A percentile compares a stretch with the other conserved stretches of the same genome.
phyloP scores from a whole-genome alignment of 306 rosid genomes.

The Cicer pinnatifidum region DNA sequence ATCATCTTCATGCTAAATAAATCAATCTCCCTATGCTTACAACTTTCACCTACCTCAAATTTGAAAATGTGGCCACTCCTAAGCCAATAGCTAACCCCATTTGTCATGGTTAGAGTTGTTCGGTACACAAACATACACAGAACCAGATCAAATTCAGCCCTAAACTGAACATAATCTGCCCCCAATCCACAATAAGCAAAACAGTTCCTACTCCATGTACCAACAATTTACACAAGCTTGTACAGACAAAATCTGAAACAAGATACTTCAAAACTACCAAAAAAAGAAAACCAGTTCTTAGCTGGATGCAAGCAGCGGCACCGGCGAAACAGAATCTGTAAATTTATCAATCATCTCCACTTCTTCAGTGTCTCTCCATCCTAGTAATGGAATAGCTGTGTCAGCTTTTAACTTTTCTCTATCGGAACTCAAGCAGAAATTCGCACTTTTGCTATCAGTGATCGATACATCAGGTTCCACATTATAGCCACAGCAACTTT shows the following conservation, averaged over 20 bases:
- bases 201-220: conserved; percentile 48
- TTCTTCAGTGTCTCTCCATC: conserved; percentile 46
- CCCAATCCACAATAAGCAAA: conserved; percentile 57
- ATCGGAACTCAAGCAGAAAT: conserved; percentile 46
- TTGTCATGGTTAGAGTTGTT: conserved; percentile 50
- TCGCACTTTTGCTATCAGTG: conserved; percentile 55
- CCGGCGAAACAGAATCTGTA: conserved; percentile 42
- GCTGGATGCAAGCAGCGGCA: conserved; percentile 49
- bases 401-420: conserved; percentile 49
- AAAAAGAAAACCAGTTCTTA: conserved; percentile 37
- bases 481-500: conserved; percentile 53
- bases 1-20: conserved; percentile 27
- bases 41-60: conserved; percentile 44
- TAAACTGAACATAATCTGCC: conserved; percentile 60
- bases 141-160: conserved; percentile 66
- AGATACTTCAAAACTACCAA: conserved; percentile 33
- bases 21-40: conserved; percentile 32
- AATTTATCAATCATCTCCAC: conserved; percentile 57
- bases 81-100: conserved; percentile 48
- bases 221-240: conserved; percentile 61
- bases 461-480: conserved; percentile 51
- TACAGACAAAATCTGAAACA: conserved; percentile 50
- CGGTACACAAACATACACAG: conserved; percentile 38
- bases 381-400: conserved; percentile 48
- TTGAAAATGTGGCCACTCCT: conserved; percentile 36